These are phyloP conservation scores for Podila epicladia DNA, from an alignment of 192 early-diverging fungal species.

Conservation along the genomic window DNA sequence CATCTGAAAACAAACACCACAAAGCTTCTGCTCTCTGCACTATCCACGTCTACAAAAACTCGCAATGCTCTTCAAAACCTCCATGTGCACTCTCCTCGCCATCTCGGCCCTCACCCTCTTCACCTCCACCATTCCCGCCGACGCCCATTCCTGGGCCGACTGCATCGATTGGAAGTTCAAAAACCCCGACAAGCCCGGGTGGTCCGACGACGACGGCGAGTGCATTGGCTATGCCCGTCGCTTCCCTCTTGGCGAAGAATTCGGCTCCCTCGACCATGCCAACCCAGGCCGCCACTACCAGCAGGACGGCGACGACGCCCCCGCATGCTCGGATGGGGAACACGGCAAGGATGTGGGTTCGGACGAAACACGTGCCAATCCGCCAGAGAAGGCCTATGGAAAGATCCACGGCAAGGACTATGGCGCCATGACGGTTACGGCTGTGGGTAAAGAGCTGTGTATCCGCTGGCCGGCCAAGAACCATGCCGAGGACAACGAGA, in stretches of 20 bases:
- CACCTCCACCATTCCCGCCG: neutral
- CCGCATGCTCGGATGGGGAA: constrained; percentile 16
- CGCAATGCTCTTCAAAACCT: constrained; percentile 15
- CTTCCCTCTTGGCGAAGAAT: neutral
- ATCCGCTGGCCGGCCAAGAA: constrained; percentile 7
- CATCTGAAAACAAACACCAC: no score
- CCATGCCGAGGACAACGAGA: neutral
- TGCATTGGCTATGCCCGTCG: constrained; percentile 25
- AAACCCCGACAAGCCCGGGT: no score
- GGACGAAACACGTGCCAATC: constrained; percentile 7
- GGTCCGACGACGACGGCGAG: constrained; percentile 11
- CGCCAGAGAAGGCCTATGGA: neutral
- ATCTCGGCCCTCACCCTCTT: constrained; percentile 13
- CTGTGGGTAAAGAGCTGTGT: neutral
- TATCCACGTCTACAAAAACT: neutral
- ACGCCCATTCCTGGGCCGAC: constrained; percentile 40
- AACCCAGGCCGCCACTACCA: constrained; percentile 34
- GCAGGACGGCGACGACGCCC: neutral
- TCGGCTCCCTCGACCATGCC: constrained; percentile 19
- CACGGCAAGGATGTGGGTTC: constrained; percentile 8
- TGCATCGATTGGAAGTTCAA: constrained; percentile 26
- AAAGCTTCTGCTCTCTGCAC: neutral
- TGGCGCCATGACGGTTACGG: neutral
- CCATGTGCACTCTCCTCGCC: constrained; percentile 4
- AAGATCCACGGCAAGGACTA: neutral